Evolutionary conservation across 257 asterid genomes (phyloP), one percentile per base, ranked within the genome.

Genomic region (Cruciata laevipes): DNA sequence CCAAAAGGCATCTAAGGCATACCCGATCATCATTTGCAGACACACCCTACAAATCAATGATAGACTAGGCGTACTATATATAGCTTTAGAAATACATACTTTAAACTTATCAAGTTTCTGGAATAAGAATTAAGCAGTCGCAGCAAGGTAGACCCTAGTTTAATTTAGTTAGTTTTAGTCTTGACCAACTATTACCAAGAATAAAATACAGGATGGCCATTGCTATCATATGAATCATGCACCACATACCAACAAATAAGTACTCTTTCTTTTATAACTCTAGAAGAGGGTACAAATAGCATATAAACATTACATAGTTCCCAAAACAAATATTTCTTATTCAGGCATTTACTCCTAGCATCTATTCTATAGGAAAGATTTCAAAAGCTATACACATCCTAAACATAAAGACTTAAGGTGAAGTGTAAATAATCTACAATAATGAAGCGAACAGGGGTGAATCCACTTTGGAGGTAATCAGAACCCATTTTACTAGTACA

Each of bases 1-100:
- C 40, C 16, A 65, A 11, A 35, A 42, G 38, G 20, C 40, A 49
- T 65, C 40, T 16, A 65, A 44, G 44, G 59, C 69, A 42, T 65
- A 23, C 3, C 5, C 42, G 7, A 64, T 5, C 38, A 40, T 21
- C 10, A 64, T 16, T 64, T 21, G 56, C 56, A 64, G 12, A 3
- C 7, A 40, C 13, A 27, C 30, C 56, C 56, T 24, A 2, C 14
- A 64, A 64, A 4, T 11, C 67, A 21, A 65, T 13, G 35, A 44
- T 65, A 63, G 23, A 65, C 25, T 25, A 44, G 30, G 27, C 23
- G 7, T 20, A 49, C 25, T 37, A 44, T 18, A 66, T 7, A 30
- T 16, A 47, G 30, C 61, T 32, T n/a, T 8, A 13, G 51, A 21
- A 20, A 30, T 13, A 32, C 21, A n/a, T 49, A 67, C 14, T 9